Evolutionary conservation across 345 rosid species (phyloP).

Genomic region (Geranium rotundifolium): DNA sequence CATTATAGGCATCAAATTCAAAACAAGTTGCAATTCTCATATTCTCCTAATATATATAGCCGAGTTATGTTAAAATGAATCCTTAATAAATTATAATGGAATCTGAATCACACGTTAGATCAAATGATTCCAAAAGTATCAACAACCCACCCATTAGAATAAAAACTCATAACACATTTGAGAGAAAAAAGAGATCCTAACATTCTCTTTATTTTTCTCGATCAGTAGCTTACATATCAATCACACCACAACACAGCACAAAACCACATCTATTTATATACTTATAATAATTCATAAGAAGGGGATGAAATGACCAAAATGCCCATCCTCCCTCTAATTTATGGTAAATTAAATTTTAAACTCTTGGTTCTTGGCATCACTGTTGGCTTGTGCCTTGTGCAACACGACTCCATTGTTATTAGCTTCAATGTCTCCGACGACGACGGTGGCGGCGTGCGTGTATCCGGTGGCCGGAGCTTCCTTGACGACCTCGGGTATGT

Average conservation of each 20-base stretch:
- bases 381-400: constrained; percentile 15
- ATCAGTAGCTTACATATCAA: neutral
- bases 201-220: neutral
- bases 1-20: too few species aligned
- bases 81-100: constrained; percentile 1
- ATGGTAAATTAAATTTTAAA: neutral
- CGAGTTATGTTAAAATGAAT: neutral
- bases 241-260: neutral
- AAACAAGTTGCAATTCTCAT: too few species aligned
- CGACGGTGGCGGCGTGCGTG: neutral
- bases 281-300: neutral
- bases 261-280: neutral
- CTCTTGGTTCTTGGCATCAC: constrained; percentile 15
- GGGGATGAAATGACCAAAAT: constrained; percentile 15
- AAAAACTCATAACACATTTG: neutral
- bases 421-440: constrained; percentile 25
- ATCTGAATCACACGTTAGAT: constrained; percentile 11
- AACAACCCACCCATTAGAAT: neutral
- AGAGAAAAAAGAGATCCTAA: constrained; percentile 4
- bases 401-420: constrained; percentile 8
- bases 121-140: neutral
- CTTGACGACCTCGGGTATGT: constrained; percentile 32
- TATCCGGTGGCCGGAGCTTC: constrained; percentile 21
- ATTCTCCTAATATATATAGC: too few species aligned
- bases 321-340: constrained; percentile 4